phyloP scores from a whole-genome alignment of 2,329 filamentous ascomycete species.

The Knufia fluminis region DNA sequence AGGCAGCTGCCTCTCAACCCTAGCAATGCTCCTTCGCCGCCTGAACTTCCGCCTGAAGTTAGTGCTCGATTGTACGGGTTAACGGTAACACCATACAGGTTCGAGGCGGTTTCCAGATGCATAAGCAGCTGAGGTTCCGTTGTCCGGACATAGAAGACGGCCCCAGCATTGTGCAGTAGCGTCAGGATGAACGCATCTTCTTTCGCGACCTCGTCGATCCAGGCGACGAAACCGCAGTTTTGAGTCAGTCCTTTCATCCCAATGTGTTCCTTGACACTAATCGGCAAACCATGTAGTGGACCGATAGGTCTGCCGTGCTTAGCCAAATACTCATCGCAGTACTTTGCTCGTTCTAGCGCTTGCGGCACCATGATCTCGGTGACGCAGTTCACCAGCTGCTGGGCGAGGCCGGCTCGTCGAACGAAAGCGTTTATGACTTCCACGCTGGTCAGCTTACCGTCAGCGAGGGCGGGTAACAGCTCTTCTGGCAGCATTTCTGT shows the following conservation, averaged over 20 bases:
- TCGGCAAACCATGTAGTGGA: conserved; percentile 54
- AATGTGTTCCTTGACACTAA: conserved; percentile 44
- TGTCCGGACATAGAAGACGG: conserved; percentile 27
- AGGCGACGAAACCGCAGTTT: conserved; percentile 25
- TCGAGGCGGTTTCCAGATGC: conserved; percentile 26
- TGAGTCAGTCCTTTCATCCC: conserved; percentile 24
- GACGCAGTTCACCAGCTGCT: conserved; percentile 30
- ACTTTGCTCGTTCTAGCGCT: conserved; percentile 40
- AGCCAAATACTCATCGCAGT: conserved; percentile 39
- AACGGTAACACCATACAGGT: conserved; percentile 34
- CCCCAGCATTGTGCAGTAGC: conserved; percentile 25
- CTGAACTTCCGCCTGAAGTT: conserved; percentile 45
- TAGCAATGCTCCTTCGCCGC: conserved; percentile 49
- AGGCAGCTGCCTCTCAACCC: conserved; percentile 44
- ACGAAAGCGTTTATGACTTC: conserved; percentile 46
- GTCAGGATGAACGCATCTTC: conserved; percentile 24
- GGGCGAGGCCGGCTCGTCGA: conserved; percentile 44
- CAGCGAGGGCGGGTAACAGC: conserved; percentile 36
- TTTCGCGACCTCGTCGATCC: conserved; percentile 21
- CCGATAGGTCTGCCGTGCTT: conserved; percentile 39
- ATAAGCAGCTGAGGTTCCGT: conserved; percentile 26
- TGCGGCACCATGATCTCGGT: conserved; percentile 45
- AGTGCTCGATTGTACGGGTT: conserved; percentile 46
- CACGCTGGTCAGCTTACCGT: conserved; percentile 35
- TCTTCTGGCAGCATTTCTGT: conserved; percentile 42